These are phyloP conservation scores for Malus hybrid DNA, from an alignment of 331 rosid species.

Conservation along the genomic window DNA sequence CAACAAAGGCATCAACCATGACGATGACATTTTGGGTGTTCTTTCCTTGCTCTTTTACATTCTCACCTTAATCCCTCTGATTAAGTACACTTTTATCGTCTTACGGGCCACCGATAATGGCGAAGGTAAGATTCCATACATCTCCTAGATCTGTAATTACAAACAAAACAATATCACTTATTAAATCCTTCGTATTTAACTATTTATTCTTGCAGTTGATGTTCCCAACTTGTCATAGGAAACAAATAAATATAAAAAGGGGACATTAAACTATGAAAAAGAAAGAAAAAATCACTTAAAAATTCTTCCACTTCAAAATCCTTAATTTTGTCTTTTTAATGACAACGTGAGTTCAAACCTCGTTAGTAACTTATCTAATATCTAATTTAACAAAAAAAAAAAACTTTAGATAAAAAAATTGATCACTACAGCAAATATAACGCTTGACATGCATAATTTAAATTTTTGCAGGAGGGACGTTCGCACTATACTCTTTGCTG, in stretches of 20 bases:
- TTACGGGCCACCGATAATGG: constrained; percentile 63
- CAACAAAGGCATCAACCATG: constrained; percentile 29
- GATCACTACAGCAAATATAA: not conserved
- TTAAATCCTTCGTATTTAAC: not conserved
- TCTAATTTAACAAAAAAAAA: not conserved
- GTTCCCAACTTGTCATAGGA: not conserved
- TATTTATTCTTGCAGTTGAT: not conserved
- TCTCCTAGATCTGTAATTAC: not conserved
- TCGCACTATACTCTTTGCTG: constrained; percentile 66
- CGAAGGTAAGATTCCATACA: constrained; percentile 32
- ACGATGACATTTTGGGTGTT: constrained; percentile 62
- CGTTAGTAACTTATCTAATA: too few relatives aligned
- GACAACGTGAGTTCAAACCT: not conserved
- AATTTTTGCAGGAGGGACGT: constrained; percentile 49
- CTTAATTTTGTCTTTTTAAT: not conserved
- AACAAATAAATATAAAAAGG: too few relatives aligned
- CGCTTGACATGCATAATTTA: not conserved
- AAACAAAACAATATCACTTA: not conserved
- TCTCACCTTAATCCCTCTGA: constrained; percentile 50
- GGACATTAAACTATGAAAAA: not conserved
- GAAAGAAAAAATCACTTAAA: not conserved
- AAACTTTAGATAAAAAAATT: too few relatives aligned
- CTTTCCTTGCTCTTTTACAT: constrained; percentile 58
- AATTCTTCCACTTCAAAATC: not conserved
- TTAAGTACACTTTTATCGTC: constrained; percentile 60